phyloP scores from a whole-genome alignment of 371 early-diverging fungal genomes.

The Mortierella sp. region DNA sequence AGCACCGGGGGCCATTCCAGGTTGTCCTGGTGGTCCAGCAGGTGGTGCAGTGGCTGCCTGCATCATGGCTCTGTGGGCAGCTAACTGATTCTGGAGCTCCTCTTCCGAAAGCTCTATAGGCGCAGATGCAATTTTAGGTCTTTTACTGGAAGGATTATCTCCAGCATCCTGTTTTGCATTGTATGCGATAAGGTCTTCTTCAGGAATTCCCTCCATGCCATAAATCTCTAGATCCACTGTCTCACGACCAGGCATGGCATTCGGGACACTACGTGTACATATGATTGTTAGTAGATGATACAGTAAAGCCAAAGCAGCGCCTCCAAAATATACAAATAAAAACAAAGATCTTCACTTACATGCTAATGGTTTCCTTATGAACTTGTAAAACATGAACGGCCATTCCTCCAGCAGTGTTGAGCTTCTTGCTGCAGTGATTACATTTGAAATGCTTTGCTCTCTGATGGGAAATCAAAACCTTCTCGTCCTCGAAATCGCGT shows the following conservation, averaged over 20 bases:
- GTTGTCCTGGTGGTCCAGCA: slow-evolving; percentile 9
- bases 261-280: slow-evolving; percentile 78
- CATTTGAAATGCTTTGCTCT: slow-evolving; percentile 95
- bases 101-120: slow-evolving; percentile 46
- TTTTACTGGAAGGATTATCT: slow-evolving; percentile 34
- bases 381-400: slow-evolving; percentile 92
- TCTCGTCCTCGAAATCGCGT: slow-evolving; percentile 96
- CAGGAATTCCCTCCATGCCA: slow-evolving; percentile 96
- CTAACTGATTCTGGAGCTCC: slow-evolving; percentile 49
- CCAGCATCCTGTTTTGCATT: slow-evolving; percentile 45
- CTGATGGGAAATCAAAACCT: slow-evolving; percentile 93
- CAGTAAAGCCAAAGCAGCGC: neutral
- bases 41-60: slow-evolving; percentile 28
- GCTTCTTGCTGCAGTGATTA: slow-evolving; percentile 82
- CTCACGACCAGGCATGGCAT: slow-evolving; percentile 90
- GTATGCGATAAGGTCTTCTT: slow-evolving; percentile 77
- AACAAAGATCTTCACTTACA: slow-evolving; percentile 60
- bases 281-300: slow-evolving; percentile 7
- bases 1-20: slow-evolving; percentile 2
- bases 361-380: slow-evolving; percentile 88
- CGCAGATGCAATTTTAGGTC: slow-evolving; percentile 28
- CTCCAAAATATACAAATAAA: neutral
- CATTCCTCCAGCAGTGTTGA: slow-evolving; percentile 94
- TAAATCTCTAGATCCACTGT: slow-evolving; percentile 91
- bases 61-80: slow-evolving; percentile 53